Conservation (phyloP, 176 grass and related monocot species). For the Cocos nucifera region DNA sequence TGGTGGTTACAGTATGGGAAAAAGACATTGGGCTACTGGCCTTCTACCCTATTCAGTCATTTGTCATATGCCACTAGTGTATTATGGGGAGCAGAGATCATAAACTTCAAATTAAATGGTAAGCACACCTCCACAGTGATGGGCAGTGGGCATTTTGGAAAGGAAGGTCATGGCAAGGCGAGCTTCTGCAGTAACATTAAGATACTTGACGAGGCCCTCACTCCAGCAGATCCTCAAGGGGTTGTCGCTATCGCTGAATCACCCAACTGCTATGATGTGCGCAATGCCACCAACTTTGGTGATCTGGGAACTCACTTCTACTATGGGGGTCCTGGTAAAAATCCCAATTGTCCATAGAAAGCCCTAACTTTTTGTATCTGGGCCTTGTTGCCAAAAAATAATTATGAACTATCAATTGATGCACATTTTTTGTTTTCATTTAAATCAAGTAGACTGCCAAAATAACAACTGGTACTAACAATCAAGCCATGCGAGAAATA, state of each 20-base stretch:
- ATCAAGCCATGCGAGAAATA: too few relatives aligned
- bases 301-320: conserved; percentile 37
- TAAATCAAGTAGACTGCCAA: too few relatives aligned
- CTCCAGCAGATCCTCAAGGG: conserved; percentile 43
- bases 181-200: conserved; percentile 92
- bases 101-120: conserved; percentile 16
- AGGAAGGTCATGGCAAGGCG: conserved; percentile 80
- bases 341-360: too few relatives aligned
- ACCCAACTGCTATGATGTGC: conserved; percentile 60
- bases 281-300: conserved; percentile 48
- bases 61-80: too few relatives aligned
- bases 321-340: conserved; percentile 24
- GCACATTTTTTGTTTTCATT: too few relatives aligned
- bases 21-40: too few relatives aligned
- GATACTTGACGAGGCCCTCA: conserved; percentile 70
- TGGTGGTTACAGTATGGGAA: conserved; percentile 6
- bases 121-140: conserved; percentile 76
- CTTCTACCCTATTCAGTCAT: too few relatives aligned
- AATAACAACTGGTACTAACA: too few relatives aligned
- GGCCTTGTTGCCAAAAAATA: too few relatives aligned
- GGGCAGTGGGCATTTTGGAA: conserved; percentile 80
- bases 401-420: too few relatives aligned
- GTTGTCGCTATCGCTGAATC: conserved; percentile 63
- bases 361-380: too few relatives aligned
- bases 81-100: too few relatives aligned